A percentile compares a stretch with the other conserved stretches of the same genome.
phyloP scores from a whole-genome alignment of 306 rosid species.

The Vigna radiata region DNA sequence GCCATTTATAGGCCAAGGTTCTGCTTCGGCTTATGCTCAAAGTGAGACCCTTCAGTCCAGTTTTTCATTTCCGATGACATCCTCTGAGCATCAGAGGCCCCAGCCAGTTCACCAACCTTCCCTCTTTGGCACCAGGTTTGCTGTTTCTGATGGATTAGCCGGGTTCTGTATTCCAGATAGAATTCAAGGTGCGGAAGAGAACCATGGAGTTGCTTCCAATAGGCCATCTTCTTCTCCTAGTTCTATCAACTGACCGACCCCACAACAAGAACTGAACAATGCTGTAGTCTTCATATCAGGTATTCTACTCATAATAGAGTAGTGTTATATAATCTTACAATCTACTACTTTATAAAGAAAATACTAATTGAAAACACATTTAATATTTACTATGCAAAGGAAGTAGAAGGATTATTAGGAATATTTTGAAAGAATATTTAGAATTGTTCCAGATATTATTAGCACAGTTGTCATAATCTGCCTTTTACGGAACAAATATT shows the following conservation, averaged over 20 bases:
- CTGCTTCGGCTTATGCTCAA: slow-evolving; percentile 52
- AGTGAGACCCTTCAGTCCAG: slow-evolving; percentile 83
- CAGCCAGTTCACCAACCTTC: slow-evolving; percentile 55
- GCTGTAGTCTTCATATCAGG: slow-evolving; percentile 8
- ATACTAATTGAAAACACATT: neutral
- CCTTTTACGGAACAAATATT: slow-evolving; percentile 5
- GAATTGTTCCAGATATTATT: neutral
- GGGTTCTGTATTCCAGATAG: slow-evolving; percentile 61
- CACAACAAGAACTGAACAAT: neutral
- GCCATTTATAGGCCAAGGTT: slow-evolving; percentile 54
- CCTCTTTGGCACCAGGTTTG: slow-evolving; percentile 60
- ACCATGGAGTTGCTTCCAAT: slow-evolving; percentile 53
- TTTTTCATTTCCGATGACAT: slow-evolving; percentile 50
- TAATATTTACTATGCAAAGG: neutral
- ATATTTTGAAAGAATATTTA: neutral
- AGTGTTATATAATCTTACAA: neutral
- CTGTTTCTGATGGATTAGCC: slow-evolving; percentile 48
- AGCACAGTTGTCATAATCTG: slow-evolving; percentile 10
- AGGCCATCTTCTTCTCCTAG: slow-evolving; percentile 64
- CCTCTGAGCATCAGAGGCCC: slow-evolving; percentile 54
- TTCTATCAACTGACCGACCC: slow-evolving; percentile 58
- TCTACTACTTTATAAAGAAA: neutral
- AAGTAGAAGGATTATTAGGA: neutral
- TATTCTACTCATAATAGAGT: neutral
- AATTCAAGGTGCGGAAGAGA: slow-evolving; percentile 53